A percentile compares a stretch with the other conserved stretches of the same genome.
Conservation (phyloP, 345 rosid species). For the Eucalyptus decipiens region DNA sequence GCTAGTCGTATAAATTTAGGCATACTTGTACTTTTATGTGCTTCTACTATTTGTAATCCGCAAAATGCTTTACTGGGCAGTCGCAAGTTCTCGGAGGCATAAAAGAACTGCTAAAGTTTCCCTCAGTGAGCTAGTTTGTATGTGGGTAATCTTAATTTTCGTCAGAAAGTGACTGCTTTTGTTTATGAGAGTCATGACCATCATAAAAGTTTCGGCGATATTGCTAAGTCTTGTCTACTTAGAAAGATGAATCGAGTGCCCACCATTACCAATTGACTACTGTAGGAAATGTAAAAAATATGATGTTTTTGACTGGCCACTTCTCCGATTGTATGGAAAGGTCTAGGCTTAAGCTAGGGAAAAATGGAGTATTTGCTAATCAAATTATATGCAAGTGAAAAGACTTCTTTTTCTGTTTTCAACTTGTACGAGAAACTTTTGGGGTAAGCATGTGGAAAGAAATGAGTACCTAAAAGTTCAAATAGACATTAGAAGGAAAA, state of each 20-base stretch:
- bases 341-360: background rate
- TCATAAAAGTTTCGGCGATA: no score
- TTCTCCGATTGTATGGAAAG: background rate
- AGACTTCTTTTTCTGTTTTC: background rate
- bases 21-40: no score
- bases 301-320: background rate
- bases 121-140: no score
- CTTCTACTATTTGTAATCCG: no score
- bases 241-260: background rate
- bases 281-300: background rate
- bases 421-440: background rate
- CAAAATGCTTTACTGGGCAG: no score
- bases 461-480: background rate
- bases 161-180: no score
- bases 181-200: no score
- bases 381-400: background rate
- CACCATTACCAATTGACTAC: background rate
- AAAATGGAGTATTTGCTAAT: background rate
- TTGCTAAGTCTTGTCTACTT: background rate
- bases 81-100: no score
- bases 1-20: no score
- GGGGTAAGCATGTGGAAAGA: background rate
- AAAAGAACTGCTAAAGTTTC: no score
- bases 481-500: background rate
- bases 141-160: no score